phyloP scores from a whole-genome alignment of 2,329 filamentous ascomycete genomes.

The Cladobotryum mycophilum region DNA sequence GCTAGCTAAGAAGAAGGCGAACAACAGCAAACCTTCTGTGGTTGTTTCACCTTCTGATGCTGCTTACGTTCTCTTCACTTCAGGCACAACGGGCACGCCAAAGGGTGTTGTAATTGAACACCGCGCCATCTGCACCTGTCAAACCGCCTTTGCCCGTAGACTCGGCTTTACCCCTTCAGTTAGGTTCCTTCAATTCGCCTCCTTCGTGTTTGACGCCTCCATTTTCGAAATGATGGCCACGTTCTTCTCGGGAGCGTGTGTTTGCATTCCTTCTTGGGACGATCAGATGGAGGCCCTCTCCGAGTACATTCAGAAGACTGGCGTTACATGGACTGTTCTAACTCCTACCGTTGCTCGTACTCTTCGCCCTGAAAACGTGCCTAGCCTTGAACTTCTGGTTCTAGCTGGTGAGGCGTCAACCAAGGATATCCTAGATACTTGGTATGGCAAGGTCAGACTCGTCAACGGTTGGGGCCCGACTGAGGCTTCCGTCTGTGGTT shows the following conservation, averaged over 20 bases:
- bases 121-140: not conserved
- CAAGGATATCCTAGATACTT: slow-evolving; percentile 6
- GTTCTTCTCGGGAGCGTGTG: slow-evolving; percentile 1
- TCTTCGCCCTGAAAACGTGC: not conserved
- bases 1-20: too few relatives aligned
- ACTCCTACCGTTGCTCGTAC: not conserved
- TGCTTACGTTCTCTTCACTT: slow-evolving; percentile 10
- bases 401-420: slow-evolving; percentile 2
- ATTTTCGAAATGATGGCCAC: slow-evolving; percentile 9
- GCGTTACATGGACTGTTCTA: not conserved
- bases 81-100: slow-evolving; percentile 5
- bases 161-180: not conserved
- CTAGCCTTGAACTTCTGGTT: not conserved
- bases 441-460: slow-evolving; percentile 2
- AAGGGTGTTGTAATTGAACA: slow-evolving; percentile 10
- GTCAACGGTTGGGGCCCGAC: slow-evolving; percentile 8
- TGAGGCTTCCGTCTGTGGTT: not conserved
- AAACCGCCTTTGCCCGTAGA: not conserved
- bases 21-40: not conserved
- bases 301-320: not conserved
- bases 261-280: slow-evolving; percentile 14
- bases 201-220: slow-evolving; percentile 12
- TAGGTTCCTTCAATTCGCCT: slow-evolving; percentile 13
- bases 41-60: not conserved
- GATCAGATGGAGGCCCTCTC: slow-evolving; percentile 3